Base-by-base conservation (phyloP, 2,329 filamentous ascomycete genomes). In the Juglanconis juglandina region DNA sequence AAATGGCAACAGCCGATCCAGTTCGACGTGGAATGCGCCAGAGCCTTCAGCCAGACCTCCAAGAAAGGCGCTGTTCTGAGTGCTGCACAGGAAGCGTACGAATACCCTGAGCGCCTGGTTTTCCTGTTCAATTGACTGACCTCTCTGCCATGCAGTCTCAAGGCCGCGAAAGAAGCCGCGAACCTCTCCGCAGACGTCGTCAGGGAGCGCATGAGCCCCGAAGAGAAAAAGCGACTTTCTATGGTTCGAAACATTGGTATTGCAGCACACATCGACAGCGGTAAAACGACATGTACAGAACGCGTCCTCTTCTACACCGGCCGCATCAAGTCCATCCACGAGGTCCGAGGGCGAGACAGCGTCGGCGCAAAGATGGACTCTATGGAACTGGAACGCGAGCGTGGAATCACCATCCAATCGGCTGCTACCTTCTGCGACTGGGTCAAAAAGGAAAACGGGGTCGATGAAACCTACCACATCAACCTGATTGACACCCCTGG, bases 301-400 rank as follows among this genome's bases (percentile, higher is more conserved):
- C 90, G 95, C 75, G 92, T 99, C 49, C 88, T 99, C 60, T 99
- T 93, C 84, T 99, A 99, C 77, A 98, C 95, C 58, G 95, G 95
- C 66, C 89, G 95, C 72, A 97, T 97, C 78, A 96, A 96, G 73
- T 85, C 91, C 37, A 98, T 99, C 70, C 95, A 99, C 80, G 95
- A 99, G 78, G 95, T 99, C 48, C 87, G 95, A 71, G 92, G 92
- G 62, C 93, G 94, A 72, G 95, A 99, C 82, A 86, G 90, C 41
- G 92, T 97, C 46, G 95, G 95, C 66, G 95, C 95, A 63, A 99
- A 99, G 81, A 99, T 99, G 95, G 95, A 99, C 80, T 97, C 93
- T 33, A 99, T 99, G 95, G 95, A 99, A 69, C 82, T 99, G 67
- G 95, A 99, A 79, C 85, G 95, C 76, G 95, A 98, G 76, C 96